phyloP scores from a whole-genome alignment of 2,329 filamentous ascomycete species.

The Magnaporthiopsis rhizophila region DNA sequence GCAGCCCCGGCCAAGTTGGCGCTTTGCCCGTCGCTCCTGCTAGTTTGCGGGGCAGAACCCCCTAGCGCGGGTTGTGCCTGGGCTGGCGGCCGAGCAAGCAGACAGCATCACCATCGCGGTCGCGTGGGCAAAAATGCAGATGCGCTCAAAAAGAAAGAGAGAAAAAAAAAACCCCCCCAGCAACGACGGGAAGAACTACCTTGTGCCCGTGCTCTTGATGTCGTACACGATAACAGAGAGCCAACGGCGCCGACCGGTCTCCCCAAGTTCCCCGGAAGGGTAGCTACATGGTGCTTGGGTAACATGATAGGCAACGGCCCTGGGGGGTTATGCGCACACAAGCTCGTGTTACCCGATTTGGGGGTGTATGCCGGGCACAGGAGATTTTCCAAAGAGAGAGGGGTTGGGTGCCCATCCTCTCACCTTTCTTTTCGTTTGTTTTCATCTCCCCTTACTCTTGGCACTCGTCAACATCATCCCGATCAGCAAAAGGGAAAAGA shows the following conservation, averaged over 20 bases:
- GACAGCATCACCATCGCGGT: neutral
- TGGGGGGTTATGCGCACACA: neutral
- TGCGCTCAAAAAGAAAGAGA: neutral
- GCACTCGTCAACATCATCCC: too few relatives aligned
- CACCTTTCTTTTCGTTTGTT: too few relatives aligned
- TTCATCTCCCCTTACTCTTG: too few relatives aligned
- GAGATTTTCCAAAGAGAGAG: neutral
- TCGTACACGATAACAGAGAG: neutral
- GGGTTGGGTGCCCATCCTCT: too few relatives aligned
- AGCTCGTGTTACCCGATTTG: conserved; percentile 4
- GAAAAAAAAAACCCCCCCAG: too few relatives aligned
- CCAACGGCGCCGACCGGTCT: neutral
- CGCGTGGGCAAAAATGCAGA: neutral
- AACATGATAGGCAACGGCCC: neutral
- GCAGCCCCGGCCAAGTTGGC: too few relatives aligned
- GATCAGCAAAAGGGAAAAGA: too few relatives aligned
- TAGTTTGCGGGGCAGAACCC: neutral
- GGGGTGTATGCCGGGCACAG: neutral
- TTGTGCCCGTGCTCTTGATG: neutral
- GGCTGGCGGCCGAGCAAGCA: neutral
- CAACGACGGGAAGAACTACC: neutral
- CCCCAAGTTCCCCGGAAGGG: neutral
- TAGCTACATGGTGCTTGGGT: conserved; percentile 1
- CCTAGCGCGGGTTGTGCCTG: neutral
- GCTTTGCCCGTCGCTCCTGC: neutral